phyloP scores from a whole-genome alignment of 768 basidiomycete species.

The Termitomyces sp. region DNA sequence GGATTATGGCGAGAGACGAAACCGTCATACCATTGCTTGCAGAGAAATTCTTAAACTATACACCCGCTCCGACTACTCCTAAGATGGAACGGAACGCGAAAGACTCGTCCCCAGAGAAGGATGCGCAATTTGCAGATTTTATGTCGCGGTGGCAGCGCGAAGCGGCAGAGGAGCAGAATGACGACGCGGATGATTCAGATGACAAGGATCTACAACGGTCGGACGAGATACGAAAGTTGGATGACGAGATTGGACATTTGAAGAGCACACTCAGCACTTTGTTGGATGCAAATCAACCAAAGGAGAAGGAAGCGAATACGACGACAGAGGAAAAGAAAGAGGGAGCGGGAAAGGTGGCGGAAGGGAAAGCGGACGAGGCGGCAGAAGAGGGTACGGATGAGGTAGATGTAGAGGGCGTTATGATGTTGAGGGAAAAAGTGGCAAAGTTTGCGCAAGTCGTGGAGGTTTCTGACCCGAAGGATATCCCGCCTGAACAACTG shows the following conservation, averaged over 20 bases:
- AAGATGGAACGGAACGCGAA: conserved; percentile 6
- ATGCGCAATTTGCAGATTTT: not conserved
- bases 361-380: not conserved
- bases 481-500: not conserved
- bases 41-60: conserved; percentile 24
- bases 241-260: not conserved
- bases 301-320: not conserved
- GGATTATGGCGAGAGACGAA: conserved; percentile 24
- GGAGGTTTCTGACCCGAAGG: not conserved
- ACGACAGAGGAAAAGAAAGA: not conserved
- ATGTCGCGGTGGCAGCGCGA: not conserved
- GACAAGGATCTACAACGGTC: not conserved
- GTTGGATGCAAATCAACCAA: not conserved
- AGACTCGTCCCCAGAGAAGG: not conserved
- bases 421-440: not conserved
- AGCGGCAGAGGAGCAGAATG: not conserved
- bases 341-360: not conserved
- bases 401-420: not conserved
- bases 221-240: not conserved
- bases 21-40: conserved; percentile 26
- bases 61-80: conserved; percentile 17
- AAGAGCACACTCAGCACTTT: not conserved
- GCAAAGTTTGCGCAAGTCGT: not conserved
- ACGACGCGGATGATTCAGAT: not conserved
- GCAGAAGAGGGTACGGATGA: not conserved